Conservation (phyloP, 2,329 filamentous ascomycete species). For the Verticillium longisporum region DNA sequence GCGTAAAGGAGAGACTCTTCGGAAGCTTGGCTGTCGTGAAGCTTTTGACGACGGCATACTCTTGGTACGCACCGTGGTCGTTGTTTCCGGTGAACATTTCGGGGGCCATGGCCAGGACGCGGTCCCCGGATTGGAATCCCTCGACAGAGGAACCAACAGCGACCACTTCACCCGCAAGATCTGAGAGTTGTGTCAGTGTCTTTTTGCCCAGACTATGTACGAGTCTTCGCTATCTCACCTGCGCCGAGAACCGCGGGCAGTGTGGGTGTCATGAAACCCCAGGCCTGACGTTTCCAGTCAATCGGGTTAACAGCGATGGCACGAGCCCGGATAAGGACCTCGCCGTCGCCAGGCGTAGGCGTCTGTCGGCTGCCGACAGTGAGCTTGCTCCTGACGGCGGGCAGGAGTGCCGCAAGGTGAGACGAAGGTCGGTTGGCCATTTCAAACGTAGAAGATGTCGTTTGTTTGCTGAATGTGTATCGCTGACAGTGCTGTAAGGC, state of each 20-base stretch:
- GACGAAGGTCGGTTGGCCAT: neutral
- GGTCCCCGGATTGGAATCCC: constrained; percentile 16
- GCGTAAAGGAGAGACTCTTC: neutral
- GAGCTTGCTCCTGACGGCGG: neutral
- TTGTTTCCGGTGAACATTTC: neutral
- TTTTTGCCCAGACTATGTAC: neutral
- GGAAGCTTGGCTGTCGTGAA: neutral
- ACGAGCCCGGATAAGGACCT: constrained; percentile 13
- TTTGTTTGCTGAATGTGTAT: neutral
- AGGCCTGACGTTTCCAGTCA: constrained; percentile 18
- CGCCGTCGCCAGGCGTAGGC: constrained; percentile 4
- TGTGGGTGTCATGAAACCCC: constrained; percentile 5
- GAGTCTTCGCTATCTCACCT: constrained; percentile 4
- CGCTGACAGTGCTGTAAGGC: neutral
- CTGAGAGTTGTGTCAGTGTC: neutral
- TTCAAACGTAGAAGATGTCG: neutral
- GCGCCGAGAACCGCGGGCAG: constrained; percentile 9
- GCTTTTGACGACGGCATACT: neutral
- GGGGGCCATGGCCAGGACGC: constrained; percentile 10
- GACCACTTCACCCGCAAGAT: constrained; percentile 17
- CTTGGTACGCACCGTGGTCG: constrained; percentile 5
- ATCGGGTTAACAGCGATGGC: constrained; percentile 19
- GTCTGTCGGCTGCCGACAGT: neutral
- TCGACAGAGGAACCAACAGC: constrained; percentile 14
- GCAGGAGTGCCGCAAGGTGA: neutral